These are phyloP conservation scores for Berkeleyomyces basicola DNA, from an alignment of 2,329 filamentous ascomycete species.

Conservation along the genomic window DNA sequence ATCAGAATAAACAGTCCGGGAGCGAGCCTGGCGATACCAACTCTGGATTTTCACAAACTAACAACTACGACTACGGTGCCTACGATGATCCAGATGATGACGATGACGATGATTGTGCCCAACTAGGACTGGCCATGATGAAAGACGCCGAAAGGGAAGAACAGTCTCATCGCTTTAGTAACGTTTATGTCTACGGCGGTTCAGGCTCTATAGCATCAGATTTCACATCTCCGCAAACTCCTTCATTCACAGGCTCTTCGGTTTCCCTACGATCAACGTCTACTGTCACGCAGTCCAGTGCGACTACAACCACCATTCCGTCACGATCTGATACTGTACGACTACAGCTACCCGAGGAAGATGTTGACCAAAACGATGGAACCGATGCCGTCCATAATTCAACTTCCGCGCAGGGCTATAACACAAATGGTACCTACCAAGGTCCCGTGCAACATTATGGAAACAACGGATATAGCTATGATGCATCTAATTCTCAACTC, in stretches of 20 bases:
- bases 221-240: not conserved
- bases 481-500: not conserved
- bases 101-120: constrained; percentile 77
- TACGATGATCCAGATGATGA: constrained; percentile 18
- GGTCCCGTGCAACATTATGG: not conserved
- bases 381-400: not conserved
- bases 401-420: not conserved
- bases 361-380: not conserved
- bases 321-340: not conserved
- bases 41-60: not conserved
- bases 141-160: constrained; percentile 69
- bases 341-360: not conserved
- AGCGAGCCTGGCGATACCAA: not conserved
- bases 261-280: not conserved
- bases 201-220: not conserved
- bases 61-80: constrained; percentile 1
- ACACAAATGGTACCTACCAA: not conserved
- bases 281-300: not conserved
- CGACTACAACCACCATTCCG: not conserved
- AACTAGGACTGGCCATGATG: constrained; percentile 70
- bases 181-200: not conserved
- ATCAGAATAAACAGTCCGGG: not conserved
- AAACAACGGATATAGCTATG: not conserved
- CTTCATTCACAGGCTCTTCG: not conserved
- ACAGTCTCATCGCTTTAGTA: constrained; percentile 22